Conservation (phyloP, 176 grass and related monocot species). For the Dactylis glomerata region DNA sequence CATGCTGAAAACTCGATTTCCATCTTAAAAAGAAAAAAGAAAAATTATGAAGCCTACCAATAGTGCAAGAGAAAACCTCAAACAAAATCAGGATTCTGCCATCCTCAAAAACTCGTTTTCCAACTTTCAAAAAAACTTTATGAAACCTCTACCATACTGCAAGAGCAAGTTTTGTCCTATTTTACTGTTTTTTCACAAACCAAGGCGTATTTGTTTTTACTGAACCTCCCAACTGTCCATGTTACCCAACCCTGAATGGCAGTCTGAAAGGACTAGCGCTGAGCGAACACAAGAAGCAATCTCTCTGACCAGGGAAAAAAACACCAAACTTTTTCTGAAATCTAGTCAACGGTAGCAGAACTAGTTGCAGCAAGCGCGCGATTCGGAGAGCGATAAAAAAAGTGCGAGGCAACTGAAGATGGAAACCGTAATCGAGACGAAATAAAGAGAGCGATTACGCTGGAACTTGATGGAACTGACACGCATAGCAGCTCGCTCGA, state of each 20-base stretch:
- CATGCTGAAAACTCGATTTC: constrained; percentile 11
- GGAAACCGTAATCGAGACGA: not conserved
- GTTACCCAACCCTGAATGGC: constrained; percentile 29
- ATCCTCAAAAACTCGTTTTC: constrained; percentile 14
- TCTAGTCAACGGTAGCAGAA: constrained; percentile 31
- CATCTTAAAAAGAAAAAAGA: not conserved
- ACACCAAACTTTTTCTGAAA: not conserved
- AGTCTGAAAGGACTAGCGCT: constrained; percentile 14
- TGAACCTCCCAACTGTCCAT: constrained; percentile 32
- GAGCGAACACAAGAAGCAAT: not conserved
- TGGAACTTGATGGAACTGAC: not conserved
- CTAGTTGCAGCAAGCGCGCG: not conserved
- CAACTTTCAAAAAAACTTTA: not conserved
- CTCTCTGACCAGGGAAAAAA: not conserved
- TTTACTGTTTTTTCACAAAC: not conserved
- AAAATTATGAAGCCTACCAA: not conserved
- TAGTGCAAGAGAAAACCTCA: not conserved
- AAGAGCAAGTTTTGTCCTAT: not conserved
- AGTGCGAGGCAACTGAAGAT: not conserved
- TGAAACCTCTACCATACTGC: not conserved
- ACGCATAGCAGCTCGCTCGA: not conserved
- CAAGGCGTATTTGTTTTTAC: not conserved
- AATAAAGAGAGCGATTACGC: not conserved
- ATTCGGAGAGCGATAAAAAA: not conserved
- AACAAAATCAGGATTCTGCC: too few relatives aligned